These are phyloP conservation scores for Triglochin maritima DNA, from an alignment of 106 monocot species.

Conservation along the genomic window DNA sequence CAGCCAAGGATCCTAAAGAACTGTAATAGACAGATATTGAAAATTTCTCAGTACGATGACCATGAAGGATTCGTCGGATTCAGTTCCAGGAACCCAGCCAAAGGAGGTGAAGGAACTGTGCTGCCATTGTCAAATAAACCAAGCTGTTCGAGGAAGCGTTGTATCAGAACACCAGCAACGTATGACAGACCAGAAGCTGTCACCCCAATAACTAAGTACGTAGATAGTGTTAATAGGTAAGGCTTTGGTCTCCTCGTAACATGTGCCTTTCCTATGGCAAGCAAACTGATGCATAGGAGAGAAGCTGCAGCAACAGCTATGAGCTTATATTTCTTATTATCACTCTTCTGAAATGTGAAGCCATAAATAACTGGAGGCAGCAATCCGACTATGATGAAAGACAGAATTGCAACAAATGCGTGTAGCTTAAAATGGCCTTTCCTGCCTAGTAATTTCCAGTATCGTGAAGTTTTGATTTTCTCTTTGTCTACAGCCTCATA, in stretches of 20 bases:
- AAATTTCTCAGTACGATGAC: background rate
- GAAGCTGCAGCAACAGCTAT: constrained; percentile 48
- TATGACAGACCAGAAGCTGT: constrained; percentile 41
- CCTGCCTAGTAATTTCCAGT: constrained; percentile 52
- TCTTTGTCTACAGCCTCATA: constrained; percentile 14
- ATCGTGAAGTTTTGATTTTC: constrained; percentile 20
- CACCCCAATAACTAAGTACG: constrained; percentile 37
- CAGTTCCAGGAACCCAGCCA: background rate
- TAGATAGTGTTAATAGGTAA: constrained; percentile 32
- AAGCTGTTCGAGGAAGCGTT: constrained; percentile 23
- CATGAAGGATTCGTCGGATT: background rate
- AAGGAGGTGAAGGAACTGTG: constrained; percentile 4
- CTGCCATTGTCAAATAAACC: constrained; percentile 28
- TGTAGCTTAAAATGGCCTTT: constrained; percentile 47
- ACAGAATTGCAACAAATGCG: constrained; percentile 33
- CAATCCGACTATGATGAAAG: constrained; percentile 50
- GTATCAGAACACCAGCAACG: constrained; percentile 30
- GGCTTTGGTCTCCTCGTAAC: constrained; percentile 18
- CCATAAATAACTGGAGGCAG: constrained; percentile 61
- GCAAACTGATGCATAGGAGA: constrained; percentile 38
- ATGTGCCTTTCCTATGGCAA: constrained; percentile 66
- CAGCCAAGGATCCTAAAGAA: too few relatives aligned
- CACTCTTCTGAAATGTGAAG: constrained; percentile 44
- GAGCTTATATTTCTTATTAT: constrained; percentile 52
- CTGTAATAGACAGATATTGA: too few relatives aligned